Percentiles rank a stretch among this genome's conserved stretches.
phyloP scores from a whole-genome alignment of 1,284 basidiomycete genomes.

The Taiwanofungus camphoratus region DNA sequence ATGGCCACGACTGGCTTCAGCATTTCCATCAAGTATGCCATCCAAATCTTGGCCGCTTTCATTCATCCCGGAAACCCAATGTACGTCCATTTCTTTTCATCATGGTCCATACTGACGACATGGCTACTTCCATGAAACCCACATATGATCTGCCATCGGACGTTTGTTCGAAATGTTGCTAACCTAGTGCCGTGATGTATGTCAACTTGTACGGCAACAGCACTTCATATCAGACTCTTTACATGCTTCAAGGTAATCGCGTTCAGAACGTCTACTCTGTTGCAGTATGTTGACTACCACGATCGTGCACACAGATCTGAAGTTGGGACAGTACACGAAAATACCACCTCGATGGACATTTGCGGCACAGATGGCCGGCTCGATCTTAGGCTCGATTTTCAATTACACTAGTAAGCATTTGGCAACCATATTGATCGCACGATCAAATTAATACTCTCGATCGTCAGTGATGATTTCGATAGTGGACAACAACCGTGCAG shows the following conservation, averaged over 20 bases:
- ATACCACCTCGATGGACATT: conserved; percentile 44
- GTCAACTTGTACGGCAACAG: conserved; percentile 51
- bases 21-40: conserved; percentile 45
- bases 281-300: conserved; percentile 6
- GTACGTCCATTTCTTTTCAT: no score
- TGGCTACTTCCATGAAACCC: no score
- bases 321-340: conserved; percentile 59
- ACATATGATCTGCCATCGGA: not conserved
- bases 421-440: not conserved
- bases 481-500: conserved; percentile 40
- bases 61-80: conserved; percentile 55
- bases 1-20: conserved; percentile 49
- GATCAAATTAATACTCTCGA: not conserved
- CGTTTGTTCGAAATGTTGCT: not conserved
- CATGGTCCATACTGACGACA: no score
- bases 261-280: conserved; percentile 14
- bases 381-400: conserved; percentile 39
- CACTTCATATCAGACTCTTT: conserved; percentile 55
- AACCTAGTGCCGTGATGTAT: conserved; percentile 42
- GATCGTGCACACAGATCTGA: conserved; percentile 35
- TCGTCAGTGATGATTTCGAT: conserved; percentile 45
- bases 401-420: conserved; percentile 43
- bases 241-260: conserved; percentile 42
- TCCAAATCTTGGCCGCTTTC: conserved; percentile 58
- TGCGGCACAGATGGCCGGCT: conserved; percentile 41